Base-by-base conservation (phyloP, 225 moss, liverwort and hornwort genomes). In the Sphagnum contortum region DNA sequence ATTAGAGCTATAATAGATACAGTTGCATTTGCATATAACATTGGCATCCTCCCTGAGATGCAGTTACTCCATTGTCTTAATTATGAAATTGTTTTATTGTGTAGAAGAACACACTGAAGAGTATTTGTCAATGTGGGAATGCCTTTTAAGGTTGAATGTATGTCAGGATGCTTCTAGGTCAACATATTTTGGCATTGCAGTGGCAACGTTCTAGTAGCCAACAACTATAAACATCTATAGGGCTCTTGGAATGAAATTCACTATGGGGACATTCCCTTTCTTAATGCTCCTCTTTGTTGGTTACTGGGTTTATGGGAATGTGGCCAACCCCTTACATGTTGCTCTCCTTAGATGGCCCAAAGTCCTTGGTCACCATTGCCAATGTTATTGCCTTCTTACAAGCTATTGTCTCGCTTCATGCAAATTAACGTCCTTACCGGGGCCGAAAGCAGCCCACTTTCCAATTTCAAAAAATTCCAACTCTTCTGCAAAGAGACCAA, bases 11-110 rank as follows among this genome's bases (percentile, higher is more conserved):
- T n/a, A n/a, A 6, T 84, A 5, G 71, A 81, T 14, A 64, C 57
- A 6, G 75, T 73, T 48, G 84, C 77, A 6, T 84, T 75, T 49
- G 77, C 84, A 8, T 81, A 75, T 48, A 84, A 84, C 72, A 84
- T 81, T 0, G 75, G 77, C 57, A 84, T 84, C 58, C 84, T 84
- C 49, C 84, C 77, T 45, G 84, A 84, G 57, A 71, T 84, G 60
- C 80, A 83, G 80, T 80, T 83, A 65, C 5, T 14, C 46, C 46
- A 47, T 9, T 52, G 9, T 5, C 9, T 52, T 52, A 9, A 9
- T 52, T 9, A 5, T 5, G 7, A n/a, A 12, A 12, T 13, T 5
- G 2, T 7, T 47, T 55, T 53, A 5, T 52, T 5, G 5, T 9
- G 5, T 5, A 5, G 9, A 52, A 5, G 5, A 5, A 9, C 5